Evolutionary conservation across 306 rosid genomes (phyloP).

Genomic region (Elaeagnus macrophylla): DNA sequence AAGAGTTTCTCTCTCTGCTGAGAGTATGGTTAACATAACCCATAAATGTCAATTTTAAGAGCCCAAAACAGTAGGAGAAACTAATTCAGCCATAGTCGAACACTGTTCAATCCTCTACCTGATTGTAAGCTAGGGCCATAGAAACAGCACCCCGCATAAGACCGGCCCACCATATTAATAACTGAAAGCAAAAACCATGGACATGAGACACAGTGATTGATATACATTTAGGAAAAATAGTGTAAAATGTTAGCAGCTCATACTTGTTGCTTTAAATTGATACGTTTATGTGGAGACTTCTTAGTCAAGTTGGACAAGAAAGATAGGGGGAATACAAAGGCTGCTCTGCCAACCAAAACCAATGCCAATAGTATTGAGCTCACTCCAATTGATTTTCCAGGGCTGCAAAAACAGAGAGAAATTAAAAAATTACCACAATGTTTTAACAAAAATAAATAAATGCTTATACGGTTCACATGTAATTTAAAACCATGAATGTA

Average conservation of each 20-base stretch:
- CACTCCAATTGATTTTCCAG: conserved; percentile 69
- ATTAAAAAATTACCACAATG: conserved; percentile 18
- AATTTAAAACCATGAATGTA: not conserved
- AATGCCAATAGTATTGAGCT: conserved; percentile 78
- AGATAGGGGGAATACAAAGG: conserved; percentile 82
- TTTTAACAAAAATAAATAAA: not conserved
- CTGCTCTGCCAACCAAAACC: conserved; percentile 88
- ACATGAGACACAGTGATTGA: not conserved
- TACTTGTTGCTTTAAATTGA: conserved; percentile 83
- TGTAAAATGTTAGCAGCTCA: conserved; percentile 14
- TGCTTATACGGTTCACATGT: not conserved
- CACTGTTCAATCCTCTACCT: conserved; percentile 39
- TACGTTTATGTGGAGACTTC: conserved; percentile 50
- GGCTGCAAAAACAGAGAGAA: conserved; percentile 35
- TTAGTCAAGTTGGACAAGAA: conserved; percentile 74
- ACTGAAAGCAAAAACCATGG: conserved; percentile 28
- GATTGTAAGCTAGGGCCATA: conserved; percentile 91
- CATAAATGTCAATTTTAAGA: no score
- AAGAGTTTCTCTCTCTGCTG: no score
- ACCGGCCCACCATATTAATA: conserved; percentile 98
- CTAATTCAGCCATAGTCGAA: conserved; percentile 2
- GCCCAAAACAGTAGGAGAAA: not conserved
- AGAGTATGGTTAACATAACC: no score
- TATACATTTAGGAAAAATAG: not conserved
- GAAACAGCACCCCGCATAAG: conserved; percentile 99